Evolutionary conservation across 129 eudicot species (phyloP), one percentile per base, ranked within the genome.

Genomic region (Heracleum sosnowskyi): DNA sequence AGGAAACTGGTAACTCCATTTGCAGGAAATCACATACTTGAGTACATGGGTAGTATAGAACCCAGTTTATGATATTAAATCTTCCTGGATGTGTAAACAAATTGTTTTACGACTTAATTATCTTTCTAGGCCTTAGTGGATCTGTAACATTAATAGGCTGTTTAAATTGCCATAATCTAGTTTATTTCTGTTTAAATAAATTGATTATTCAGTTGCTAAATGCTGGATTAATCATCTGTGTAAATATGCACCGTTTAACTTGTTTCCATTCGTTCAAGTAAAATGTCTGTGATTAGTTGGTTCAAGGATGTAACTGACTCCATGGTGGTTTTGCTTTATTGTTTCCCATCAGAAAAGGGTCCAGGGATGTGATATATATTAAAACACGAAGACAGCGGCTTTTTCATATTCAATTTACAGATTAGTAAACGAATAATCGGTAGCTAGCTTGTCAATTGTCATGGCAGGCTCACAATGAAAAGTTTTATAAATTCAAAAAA

Each of bases 1-100:
- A 62, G 97, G 98, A 76, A 84, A 85, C 74, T 91, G 98, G 98
- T 91, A 89, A 55, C 77, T 69, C n/a, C 46, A 22, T 28, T 5
- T 12, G 78, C 72, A 45, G 75, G 66, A 22, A 36, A 49, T 51
- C 24, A 1, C 51, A 49, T 78, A 18, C 80, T 64, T 73, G 5
- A 57, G 76, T 68, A 68, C 45, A 36, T 36, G 74, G 24, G 22
- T 73, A 12, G 49, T 74, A 44, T 39, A 28, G 60, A 74, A 74
- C 18, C 77, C 77, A 11, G 39, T 42, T 31, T 74, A 45, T 44
- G 33, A 12, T 44, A 37, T 72, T n/a, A 12, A 12, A 40, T n/a
- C 51, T 40, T 72, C 29, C 36, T 42, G 60, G 55, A 11, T 74
- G 57, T 73, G 18, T 44, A 64, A 74, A 74, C 10, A 42, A 44